Evolutionary conservation across 805 yeast genomes (phyloP), one percentile per base, ranked within the genome.

Genomic region (Candida rishiriensis): DNA sequence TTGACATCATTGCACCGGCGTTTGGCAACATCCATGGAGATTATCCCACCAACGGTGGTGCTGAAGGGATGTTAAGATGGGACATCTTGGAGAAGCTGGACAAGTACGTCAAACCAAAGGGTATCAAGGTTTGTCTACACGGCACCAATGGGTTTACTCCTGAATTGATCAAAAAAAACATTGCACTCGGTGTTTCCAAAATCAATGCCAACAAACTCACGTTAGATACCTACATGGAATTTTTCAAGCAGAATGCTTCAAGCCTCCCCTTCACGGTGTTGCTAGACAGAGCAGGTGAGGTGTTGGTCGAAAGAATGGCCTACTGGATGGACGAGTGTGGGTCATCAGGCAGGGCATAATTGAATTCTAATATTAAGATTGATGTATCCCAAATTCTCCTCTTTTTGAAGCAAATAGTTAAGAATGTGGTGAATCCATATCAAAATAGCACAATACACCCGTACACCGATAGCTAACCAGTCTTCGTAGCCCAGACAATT

Each of bases 11-110:
- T 14, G 63, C 70, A 10, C 71, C 71, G 12, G 63, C 70, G 12
- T 57, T 66, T 47, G 71, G 71, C 9, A 66, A 66, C 47, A 47
- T 64, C 40, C 71, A 66, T 44, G 71, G 71, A 2, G 64, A 59
- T 32, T 66, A 66, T 43, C 68, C 69, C 6, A 54, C 53, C 7
- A 47, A 51, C 3, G 70, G 69, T 2, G 26, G 26, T 21, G 26
- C 26, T 5, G 26, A 21, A 21, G 70, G 70, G 3, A 62, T 55
- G 50, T 38, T 52, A 8, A 41, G 50, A n/a, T 54, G 43, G 38
- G 53, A 61, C 39, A 50, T 63, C 18, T 48, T 61, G 48, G 64
- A 61, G 51, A 49, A 52, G 32, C 33, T 66, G 40, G 50, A 59
- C 39, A 30, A 44, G 38, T 48, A 40, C 34, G 49, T 55, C 8